Conservation (phyloP, 2,329 filamentous ascomycete genomes). For the Laburnicola sp. region DNA sequence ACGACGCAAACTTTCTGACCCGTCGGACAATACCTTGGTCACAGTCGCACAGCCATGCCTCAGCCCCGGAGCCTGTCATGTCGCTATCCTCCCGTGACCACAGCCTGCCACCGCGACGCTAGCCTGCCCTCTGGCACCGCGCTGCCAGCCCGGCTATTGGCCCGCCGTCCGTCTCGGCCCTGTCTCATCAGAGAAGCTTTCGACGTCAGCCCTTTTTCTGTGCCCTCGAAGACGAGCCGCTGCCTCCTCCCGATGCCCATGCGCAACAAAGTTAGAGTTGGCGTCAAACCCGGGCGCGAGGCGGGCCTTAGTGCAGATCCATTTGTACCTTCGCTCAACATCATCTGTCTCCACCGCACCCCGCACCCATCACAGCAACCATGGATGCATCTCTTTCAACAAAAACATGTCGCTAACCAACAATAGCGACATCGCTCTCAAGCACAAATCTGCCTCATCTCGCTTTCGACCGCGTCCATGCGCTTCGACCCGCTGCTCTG, state of each 20-base stretch:
- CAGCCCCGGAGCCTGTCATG: background rate
- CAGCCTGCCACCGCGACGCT: background rate
- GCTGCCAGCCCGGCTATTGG: conserved; percentile 24
- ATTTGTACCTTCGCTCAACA: conserved; percentile 15
- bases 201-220: conserved; percentile 28
- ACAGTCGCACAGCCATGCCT: conserved; percentile 6
- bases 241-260: conserved; percentile 34
- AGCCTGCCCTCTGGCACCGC: no score
- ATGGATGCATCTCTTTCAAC: background rate
- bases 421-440: no score
- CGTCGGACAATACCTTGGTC: background rate
- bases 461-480: conserved; percentile 11
- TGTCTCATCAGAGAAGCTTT: conserved; percentile 35
- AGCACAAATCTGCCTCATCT: conserved; percentile 17
- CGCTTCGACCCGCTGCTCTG: conserved; percentile 15
- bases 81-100: no score
- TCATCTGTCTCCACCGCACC: conserved; percentile 5
- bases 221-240: conserved; percentile 21
- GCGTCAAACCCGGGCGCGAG: conserved; percentile 11
- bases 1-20: conserved; percentile 2
- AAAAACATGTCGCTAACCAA: no score
- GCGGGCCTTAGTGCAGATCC: conserved; percentile 33
- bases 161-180: conserved; percentile 32
- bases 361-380: background rate
- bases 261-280: conserved; percentile 21